Percentiles rank a stretch among this genome's conserved stretches.
Evolutionary conservation across 805 yeast genomes (phyloP).

Genomic region (Starmerella ratchasimensis): DNA sequence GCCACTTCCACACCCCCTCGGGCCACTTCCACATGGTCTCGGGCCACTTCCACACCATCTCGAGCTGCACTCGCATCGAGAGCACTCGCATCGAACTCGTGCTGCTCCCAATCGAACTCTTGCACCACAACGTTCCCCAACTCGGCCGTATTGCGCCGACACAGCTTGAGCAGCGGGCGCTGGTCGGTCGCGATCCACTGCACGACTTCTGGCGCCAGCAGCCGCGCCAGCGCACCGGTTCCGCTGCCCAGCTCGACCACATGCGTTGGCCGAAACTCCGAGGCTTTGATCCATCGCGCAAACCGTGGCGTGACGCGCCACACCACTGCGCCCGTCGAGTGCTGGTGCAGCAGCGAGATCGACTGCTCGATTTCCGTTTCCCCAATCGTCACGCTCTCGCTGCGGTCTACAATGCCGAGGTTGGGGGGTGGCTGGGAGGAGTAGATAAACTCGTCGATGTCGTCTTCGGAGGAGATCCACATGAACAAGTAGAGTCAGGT

Average conservation of each 20-base stretch:
- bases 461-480: too few species aligned
- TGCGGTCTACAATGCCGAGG: too few species aligned
- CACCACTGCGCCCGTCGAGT: constrained; percentile 20
- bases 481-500: too few species aligned
- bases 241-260: constrained; percentile 21
- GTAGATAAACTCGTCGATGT: too few species aligned
- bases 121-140: constrained; percentile 6
- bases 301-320: constrained; percentile 18
- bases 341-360: constrained; percentile 11
- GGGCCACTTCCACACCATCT: too few species aligned
- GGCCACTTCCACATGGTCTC: too few species aligned
- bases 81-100: constrained; percentile 9
- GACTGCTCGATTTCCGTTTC: constrained; percentile 18
- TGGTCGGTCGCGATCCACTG: constrained; percentile 19
- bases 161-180: constrained; percentile 16
- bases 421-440: too few species aligned
- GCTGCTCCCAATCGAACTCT: constrained; percentile 20
- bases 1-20: neutral
- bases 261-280: neutral
- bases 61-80: neutral
- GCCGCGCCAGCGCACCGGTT: constrained; percentile 18
- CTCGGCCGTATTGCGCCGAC: constrained; percentile 5
- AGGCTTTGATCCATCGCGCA: constrained; percentile 8
- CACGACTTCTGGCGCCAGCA: constrained; percentile 4
- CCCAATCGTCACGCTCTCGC: too few species aligned